phyloP scores from a whole-genome alignment of 257 asterid species.

The Solanum rostratum region DNA sequence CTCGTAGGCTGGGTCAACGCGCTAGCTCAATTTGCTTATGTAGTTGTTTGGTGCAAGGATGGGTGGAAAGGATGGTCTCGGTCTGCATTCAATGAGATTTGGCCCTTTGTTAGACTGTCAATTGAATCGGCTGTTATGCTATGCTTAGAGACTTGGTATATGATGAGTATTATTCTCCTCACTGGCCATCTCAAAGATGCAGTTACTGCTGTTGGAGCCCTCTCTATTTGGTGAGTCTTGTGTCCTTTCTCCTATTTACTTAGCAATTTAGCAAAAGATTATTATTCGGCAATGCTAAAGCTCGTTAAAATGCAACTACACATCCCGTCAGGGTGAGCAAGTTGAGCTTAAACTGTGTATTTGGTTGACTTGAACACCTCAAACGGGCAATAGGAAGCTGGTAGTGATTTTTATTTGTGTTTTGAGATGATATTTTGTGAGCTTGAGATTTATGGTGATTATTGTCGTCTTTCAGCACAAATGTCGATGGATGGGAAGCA shows the following conservation, averaged over 20 bases:
- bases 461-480: constrained; percentile 35
- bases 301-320: neutral
- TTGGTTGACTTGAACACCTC: neutral
- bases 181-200: constrained; percentile 69
- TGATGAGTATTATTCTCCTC: constrained; percentile 65
- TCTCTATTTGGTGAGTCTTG: constrained; percentile 59
- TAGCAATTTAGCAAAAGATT: neutral
- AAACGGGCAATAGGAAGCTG: neutral
- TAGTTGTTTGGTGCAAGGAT: constrained; percentile 72
- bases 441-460: neutral
- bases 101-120: constrained; percentile 75
- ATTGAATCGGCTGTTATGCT: constrained; percentile 87
- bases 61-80: constrained; percentile 80
- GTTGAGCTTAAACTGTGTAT: neutral
- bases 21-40: constrained; percentile 47
- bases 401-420: neutral
- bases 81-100: constrained; percentile 50
- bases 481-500: constrained; percentile 51
- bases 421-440: neutral
- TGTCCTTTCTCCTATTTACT: neutral
- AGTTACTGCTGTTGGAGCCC: constrained; percentile 65
- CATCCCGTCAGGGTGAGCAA: neutral
- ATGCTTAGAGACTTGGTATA: constrained; percentile 81
- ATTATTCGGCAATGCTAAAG: neutral
- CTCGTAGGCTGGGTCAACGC: constrained; percentile 44